phyloP scores from a whole-genome alignment of 495 filamentous ascomycete species.

The Poronia punctata region DNA sequence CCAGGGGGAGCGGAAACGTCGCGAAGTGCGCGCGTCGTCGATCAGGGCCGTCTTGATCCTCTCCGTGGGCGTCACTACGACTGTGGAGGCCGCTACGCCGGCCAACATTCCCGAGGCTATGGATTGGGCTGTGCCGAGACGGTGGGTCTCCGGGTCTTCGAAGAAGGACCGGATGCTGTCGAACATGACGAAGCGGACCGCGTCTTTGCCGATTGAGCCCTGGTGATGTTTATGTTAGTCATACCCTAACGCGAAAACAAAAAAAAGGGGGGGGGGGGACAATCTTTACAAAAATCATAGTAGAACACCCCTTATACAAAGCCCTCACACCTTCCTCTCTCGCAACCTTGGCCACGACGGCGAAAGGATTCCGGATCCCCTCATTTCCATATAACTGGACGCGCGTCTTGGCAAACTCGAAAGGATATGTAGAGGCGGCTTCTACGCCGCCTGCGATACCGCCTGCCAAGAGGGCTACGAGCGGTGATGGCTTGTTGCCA shows the following conservation, averaged over 20 bases:
- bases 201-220: conserved; percentile 54
- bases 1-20: conserved; percentile 42
- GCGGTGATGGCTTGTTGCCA: conserved; percentile 26
- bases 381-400: conserved; percentile 49
- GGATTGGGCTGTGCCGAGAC: conserved; percentile 47
- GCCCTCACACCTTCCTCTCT: conserved; percentile 49
- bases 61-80: conserved; percentile 59
- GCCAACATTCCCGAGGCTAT: conserved; percentile 56
- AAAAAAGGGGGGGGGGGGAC: not conserved
- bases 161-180: conserved; percentile 57
- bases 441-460: conserved; percentile 50
- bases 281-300: conserved; percentile 46
- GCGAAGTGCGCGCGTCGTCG: conserved; percentile 51
- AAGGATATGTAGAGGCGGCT: conserved; percentile 55
- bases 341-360: conserved; percentile 30
- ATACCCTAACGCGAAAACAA: not conserved
- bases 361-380: conserved; percentile 46
- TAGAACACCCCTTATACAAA: conserved; percentile 58
- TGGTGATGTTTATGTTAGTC: not conserved
- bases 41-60: conserved; percentile 64
- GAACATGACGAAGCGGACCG: conserved; percentile 58
- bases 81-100: conserved; percentile 51
- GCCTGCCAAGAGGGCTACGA: conserved; percentile 47
- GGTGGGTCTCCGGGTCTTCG: conserved; percentile 48
- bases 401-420: conserved; percentile 62